Conservation (phyloP, 176 grass and related monocot species). For the Coix lacrymajobi region DNA sequence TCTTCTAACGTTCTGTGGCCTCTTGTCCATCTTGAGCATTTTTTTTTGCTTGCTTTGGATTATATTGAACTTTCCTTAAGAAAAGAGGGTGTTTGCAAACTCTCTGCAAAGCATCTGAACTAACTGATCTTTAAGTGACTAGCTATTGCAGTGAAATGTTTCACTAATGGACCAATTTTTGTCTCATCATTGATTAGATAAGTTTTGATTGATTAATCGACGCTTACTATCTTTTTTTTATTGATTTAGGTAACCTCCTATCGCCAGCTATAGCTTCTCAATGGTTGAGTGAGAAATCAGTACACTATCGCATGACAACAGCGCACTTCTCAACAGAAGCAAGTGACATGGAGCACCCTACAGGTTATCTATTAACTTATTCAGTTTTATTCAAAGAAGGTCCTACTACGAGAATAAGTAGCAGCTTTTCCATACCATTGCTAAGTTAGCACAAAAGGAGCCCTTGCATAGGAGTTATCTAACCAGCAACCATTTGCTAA, state of each 20-base stretch:
- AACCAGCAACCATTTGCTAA: not conserved
- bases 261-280: constrained; percentile 25
- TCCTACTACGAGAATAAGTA: not conserved
- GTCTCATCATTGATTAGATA: not conserved
- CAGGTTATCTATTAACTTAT: constrained; percentile 41
- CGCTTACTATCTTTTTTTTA: constrained; percentile 12
- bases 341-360: constrained; percentile 43
- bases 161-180: not conserved
- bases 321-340: constrained; percentile 63
- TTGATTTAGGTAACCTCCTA: constrained; percentile 40
- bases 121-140: not conserved
- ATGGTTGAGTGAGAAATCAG: constrained; percentile 25
- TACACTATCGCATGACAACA: constrained; percentile 10
- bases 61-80: not conserved
- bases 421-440: not conserved
- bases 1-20: not conserved
- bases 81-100: not conserved
- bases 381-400: not conserved
- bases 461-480: not conserved
- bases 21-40: not conserved
- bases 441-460: not conserved
- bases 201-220: not conserved
- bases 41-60: not conserved
- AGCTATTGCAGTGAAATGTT: not conserved
- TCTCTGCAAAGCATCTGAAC: not conserved